These are phyloP conservation scores for Alternaria postmessia DNA, from an alignment of 2,329 filamentous ascomycete species.

Conservation along the genomic window DNA sequence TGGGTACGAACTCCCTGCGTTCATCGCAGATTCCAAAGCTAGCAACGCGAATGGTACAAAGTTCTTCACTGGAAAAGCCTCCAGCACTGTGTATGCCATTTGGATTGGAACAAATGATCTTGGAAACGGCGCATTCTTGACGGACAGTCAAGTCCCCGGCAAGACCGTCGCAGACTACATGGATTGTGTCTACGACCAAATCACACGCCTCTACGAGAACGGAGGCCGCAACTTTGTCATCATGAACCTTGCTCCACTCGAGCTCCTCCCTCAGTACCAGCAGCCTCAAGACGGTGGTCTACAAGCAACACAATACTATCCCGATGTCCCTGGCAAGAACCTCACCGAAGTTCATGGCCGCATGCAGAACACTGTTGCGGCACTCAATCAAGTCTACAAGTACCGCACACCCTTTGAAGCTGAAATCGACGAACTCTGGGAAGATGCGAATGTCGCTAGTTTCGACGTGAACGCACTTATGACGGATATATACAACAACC, in stretches of 20 bases:
- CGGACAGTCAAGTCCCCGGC: conserved; percentile 66
- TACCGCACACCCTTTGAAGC: conserved; percentile 61
- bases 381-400: conserved; percentile 61
- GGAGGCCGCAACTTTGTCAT: conserved; percentile 77
- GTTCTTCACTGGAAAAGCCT: conserved; percentile 56
- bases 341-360: conserved; percentile 59
- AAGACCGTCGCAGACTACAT: conserved; percentile 71
- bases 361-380: conserved; percentile 62
- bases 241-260: conserved; percentile 72
- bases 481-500: conserved; percentile 70
- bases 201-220: conserved; percentile 69
- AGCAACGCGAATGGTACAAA: conserved; percentile 47
- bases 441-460: conserved; percentile 68
- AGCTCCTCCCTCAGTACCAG: conserved; percentile 73
- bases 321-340: conserved; percentile 57
- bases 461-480: conserved; percentile 72
- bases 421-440: conserved; percentile 54
- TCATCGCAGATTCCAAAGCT: conserved; percentile 54
- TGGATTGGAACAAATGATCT: conserved; percentile 88
- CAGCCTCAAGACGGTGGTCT: conserved; percentile 57
- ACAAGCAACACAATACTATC: conserved; percentile 56
- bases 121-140: conserved; percentile 70
- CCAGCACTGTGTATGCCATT: conserved; percentile 75
- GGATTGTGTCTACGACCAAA: conserved; percentile 71
- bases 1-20: conserved; percentile 58